These are phyloP conservation scores for Pseudogymnoascus sp. DNA, from an alignment of 2,329 filamentous ascomycete genomes.

Conservation along the genomic window DNA sequence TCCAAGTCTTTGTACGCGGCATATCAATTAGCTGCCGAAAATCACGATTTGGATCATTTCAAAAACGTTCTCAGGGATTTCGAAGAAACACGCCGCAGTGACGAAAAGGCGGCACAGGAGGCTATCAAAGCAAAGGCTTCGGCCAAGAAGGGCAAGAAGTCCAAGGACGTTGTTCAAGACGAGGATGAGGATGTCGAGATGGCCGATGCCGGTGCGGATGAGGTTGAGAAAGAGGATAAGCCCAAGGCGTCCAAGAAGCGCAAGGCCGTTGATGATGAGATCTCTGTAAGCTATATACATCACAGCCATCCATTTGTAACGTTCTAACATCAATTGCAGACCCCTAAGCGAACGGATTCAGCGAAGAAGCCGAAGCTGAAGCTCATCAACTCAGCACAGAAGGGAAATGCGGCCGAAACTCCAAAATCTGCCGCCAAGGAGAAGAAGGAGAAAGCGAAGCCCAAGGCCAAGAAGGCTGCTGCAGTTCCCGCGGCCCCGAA, in stretches of 20 bases:
- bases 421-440: slow-evolving; percentile 31
- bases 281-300: slow-evolving; percentile 46
- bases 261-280: slow-evolving; percentile 71
- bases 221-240: slow-evolving; percentile 42
- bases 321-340: slow-evolving; percentile 32
- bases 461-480: slow-evolving; percentile 47
- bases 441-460: slow-evolving; percentile 25
- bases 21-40: slow-evolving; percentile 70
- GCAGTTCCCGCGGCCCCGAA: slow-evolving; percentile 40
- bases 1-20: slow-evolving; percentile 71
- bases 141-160: slow-evolving; percentile 41
- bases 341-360: slow-evolving; percentile 50
- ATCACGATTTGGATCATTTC: slow-evolving; percentile 71
- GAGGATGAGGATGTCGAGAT: slow-evolving; percentile 51
- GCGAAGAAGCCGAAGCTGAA: slow-evolving; percentile 63
- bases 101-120: slow-evolving; percentile 39
- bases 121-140: slow-evolving; percentile 42
- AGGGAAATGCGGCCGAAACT: slow-evolving; percentile 45
- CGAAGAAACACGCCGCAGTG: slow-evolving; percentile 55
- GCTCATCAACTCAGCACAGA: slow-evolving; percentile 53
- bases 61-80: slow-evolving; percentile 69
- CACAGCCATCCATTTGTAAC: neutral
- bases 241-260: slow-evolving; percentile 63
- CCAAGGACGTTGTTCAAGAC: slow-evolving; percentile 39
- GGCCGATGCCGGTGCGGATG: slow-evolving; percentile 41